Evolutionary conservation across 352 stramenopile species (phyloP), one percentile per base, ranked within the genome.

Genomic region (Phytophthora pistaciae): DNA sequence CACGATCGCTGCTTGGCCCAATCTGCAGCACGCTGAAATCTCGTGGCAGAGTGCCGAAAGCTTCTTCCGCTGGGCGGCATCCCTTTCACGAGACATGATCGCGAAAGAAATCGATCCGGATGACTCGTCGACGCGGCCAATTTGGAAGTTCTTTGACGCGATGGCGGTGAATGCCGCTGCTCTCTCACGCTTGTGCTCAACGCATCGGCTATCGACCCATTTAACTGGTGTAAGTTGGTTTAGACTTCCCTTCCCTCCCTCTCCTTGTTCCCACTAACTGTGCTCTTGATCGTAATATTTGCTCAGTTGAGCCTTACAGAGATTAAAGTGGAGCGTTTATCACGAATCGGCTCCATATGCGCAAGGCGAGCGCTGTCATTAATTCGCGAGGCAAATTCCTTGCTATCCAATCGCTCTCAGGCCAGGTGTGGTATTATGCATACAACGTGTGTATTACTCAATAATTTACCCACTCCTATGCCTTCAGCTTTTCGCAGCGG

Each of bases 231-330:
- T 81, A 67, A 50, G 74, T 64, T 38, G 53, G 29, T 36, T 21
- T 1, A 27, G 8, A 3, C 27, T 7, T 3, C 27, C 3, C 27
- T n/a, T 6, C 27, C 27, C 27, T 29, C 27, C 27, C 27, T 29
- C 27, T 5, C 6, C 27, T 6, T 29, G 27, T 29, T 29, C 6
- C 27, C 27, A 29, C 27, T 29, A 29, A 29, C 6, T 29, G 27
- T 29, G 27, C 27, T 7, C 27, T 29, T 5, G 27, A 29, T 29
- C 27, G 27, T 29, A 29, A 53, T 33, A 42, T 40, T 42, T 67
- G 46, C 20, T 14, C 23, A 92, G 84, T 60, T 88, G 13, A 55
- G 75, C 5, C 57, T 89, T 4, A 65, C 68, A 9, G 77, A 89
- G 29, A 83, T 88, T 25, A 76, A 52, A 27, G 52, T 64, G 2